Evolutionary conservation across 345 rosid species (phyloP).

Genomic region (Gossypium raimondii): DNA sequence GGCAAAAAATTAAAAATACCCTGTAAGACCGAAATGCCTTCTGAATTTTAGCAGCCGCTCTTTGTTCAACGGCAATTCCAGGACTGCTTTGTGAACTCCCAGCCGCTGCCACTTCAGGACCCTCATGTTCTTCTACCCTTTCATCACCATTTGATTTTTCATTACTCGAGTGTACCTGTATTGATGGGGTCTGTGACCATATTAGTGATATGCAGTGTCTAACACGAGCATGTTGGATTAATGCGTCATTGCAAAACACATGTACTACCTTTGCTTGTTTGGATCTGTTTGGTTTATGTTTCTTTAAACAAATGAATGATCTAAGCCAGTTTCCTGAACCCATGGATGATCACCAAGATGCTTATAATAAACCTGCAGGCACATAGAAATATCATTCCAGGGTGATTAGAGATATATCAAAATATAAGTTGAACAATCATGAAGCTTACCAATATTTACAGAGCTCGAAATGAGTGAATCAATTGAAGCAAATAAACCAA

Average conservation of each 20-base stretch:
- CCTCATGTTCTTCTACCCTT: constrained; percentile 7
- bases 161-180: constrained; percentile 37
- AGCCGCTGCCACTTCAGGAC: constrained; percentile 16
- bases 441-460: neutral
- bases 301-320: constrained; percentile 33
- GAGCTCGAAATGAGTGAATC: neutral
- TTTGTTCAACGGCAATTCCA: constrained; percentile 23
- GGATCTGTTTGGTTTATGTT: constrained; percentile 36
- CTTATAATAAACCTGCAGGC: neutral
- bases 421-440: too few relatives aligned
- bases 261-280: constrained; percentile 42
- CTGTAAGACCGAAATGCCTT: constrained; percentile 52
- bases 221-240: neutral
- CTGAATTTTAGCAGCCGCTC: constrained; percentile 57
- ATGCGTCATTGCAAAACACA: too few relatives aligned
- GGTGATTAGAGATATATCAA: too few relatives aligned
- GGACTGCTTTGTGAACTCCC: constrained; percentile 4
- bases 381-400: too few relatives aligned
- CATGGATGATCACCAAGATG: constrained; percentile 24
- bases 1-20: constrained; percentile 24
- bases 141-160: constrained; percentile 39
- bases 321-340: constrained; percentile 61
- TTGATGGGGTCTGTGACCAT: neutral
- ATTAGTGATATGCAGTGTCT: neutral
- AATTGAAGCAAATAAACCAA: neutral